phyloP scores from a whole-genome alignment of 73 alveolate genomes.

The Paramecium bursaria region DNA sequence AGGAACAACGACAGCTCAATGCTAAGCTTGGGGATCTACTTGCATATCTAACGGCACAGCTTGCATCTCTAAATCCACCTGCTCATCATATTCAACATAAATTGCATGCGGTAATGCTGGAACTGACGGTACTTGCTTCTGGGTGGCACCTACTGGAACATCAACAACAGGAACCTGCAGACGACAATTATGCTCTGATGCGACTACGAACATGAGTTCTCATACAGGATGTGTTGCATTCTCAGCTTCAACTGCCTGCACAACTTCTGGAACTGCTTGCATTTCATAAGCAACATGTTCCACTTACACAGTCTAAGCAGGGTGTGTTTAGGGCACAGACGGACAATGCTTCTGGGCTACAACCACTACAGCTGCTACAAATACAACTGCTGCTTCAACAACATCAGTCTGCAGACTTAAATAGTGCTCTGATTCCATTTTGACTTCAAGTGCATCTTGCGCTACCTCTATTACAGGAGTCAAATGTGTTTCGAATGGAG shows the following conservation, averaged over 20 bases:
- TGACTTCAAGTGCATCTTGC: background rate
- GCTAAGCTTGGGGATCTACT: background rate
- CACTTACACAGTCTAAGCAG: conserved; percentile 44
- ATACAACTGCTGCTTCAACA: background rate
- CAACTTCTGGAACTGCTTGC: conserved; percentile 45
- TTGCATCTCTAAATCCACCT: background rate
- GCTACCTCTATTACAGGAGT: background rate
- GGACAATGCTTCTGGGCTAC: conserved; percentile 37
- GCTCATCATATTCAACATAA: conserved; percentile 22
- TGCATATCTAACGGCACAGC: conserved; percentile 15
- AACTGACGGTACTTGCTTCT: conserved; percentile 40
- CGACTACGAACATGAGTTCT: background rate
- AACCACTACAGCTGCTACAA: background rate
- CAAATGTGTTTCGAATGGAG: conserved; percentile 43
- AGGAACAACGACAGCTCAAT: background rate
- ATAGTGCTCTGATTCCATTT: background rate
- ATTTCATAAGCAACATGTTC: conserved; percentile 7
- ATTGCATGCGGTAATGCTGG: conserved; percentile 25
- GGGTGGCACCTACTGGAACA: background rate
- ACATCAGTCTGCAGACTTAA: conserved; percentile 32
- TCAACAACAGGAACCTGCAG: background rate
- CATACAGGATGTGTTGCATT: conserved; percentile 2
- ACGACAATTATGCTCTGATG: conserved; percentile 43
- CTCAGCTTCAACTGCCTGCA: background rate
- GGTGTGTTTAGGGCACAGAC: conserved; percentile 26